Percentiles rank a stretch among this genome's conserved stretches.
Evolutionary conservation across 2,329 filamentous ascomycete genomes (phyloP).

Genomic region (Ophiosphaerella herpotricha): DNA sequence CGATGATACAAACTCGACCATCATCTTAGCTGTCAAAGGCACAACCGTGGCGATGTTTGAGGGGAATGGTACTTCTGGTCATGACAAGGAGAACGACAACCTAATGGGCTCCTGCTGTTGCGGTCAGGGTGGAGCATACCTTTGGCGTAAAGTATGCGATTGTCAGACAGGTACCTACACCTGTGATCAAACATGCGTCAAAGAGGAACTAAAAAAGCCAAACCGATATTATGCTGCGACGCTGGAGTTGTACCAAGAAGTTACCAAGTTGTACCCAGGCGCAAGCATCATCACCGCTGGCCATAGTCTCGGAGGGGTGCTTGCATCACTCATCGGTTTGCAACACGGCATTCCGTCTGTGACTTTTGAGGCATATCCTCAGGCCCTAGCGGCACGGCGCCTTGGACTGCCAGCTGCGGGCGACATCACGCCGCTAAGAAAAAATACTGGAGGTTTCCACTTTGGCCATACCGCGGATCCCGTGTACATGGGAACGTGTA

Average conservation of each 20-base stretch:
- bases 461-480: constrained; percentile 45
- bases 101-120: constrained; percentile 44
- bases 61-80: constrained; percentile 41
- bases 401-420: constrained; percentile 37
- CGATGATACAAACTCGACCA: constrained; percentile 39
- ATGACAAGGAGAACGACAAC: constrained; percentile 46
- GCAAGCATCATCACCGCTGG: constrained; percentile 42
- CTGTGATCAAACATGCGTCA: constrained; percentile 42
- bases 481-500: constrained; percentile 45
- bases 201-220: constrained; percentile 34
- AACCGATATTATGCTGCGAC: constrained; percentile 41
- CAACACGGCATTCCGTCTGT: constrained; percentile 39
- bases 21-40: constrained; percentile 42
- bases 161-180: constrained; percentile 42
- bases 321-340: constrained; percentile 42
- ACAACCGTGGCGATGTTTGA: constrained; percentile 44
- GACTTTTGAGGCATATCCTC: constrained; percentile 43
- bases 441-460: constrained; percentile 42
- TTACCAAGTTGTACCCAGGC: constrained; percentile 38
- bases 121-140: constrained; percentile 41
- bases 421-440: constrained; percentile 35
- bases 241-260: constrained; percentile 40
- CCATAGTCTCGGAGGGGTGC: constrained; percentile 42
- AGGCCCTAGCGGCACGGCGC: constrained; percentile 41
- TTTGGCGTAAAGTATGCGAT: constrained; percentile 43